phyloP scores from a whole-genome alignment of 352 stramenopile genomes.

The Pythium chondricola region DNA sequence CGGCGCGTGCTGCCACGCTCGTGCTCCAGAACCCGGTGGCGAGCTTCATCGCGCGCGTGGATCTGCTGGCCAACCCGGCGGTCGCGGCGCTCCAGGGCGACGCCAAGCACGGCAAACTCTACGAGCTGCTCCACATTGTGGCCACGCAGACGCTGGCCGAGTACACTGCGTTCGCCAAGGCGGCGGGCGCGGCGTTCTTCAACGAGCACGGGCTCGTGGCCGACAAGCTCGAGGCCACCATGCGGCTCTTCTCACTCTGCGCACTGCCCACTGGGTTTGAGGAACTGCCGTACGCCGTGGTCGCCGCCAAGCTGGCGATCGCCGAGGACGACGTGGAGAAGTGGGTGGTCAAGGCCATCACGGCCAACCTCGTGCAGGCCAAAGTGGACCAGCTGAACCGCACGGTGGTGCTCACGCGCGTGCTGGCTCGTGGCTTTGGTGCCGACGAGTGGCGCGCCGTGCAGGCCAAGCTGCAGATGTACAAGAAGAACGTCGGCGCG shows the following conservation, averaged over 20 bases:
- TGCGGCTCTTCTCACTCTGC: conserved; percentile 92
- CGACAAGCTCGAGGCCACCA: conserved; percentile 67
- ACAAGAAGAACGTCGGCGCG: conserved; percentile 91
- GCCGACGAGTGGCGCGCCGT: conserved; percentile 88
- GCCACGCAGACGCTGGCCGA: conserved; percentile 89
- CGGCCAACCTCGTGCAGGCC: conserved; percentile 82
- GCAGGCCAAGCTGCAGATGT: conserved; percentile 83
- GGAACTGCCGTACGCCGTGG: conserved; percentile 85
- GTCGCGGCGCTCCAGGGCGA: conserved; percentile 69
- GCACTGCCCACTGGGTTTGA: conserved; percentile 88
- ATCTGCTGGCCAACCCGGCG: conserved; percentile 74
- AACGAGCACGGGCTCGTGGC: conserved; percentile 49
- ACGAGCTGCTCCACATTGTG: conserved; percentile 90
- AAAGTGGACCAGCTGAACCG: conserved; percentile 94
- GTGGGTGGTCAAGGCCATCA: conserved; percentile 93
- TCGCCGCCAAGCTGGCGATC: conserved; percentile 81
- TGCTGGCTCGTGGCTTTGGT: conserved; percentile 78
- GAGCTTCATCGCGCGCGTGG: conserved; percentile 87
- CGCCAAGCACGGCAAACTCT: conserved; percentile 39
- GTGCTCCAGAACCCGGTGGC: conserved; percentile 88
- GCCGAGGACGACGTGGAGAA: conserved; percentile 87
- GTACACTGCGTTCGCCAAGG: conserved; percentile 77
- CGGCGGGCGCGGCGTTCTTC: conserved; percentile 57
- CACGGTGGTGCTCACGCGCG: conserved; percentile 83
- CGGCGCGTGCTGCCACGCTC: conserved; percentile 74